phyloP scores from a whole-genome alignment of 306 rosid genomes.

The Rosa persica region DNA sequence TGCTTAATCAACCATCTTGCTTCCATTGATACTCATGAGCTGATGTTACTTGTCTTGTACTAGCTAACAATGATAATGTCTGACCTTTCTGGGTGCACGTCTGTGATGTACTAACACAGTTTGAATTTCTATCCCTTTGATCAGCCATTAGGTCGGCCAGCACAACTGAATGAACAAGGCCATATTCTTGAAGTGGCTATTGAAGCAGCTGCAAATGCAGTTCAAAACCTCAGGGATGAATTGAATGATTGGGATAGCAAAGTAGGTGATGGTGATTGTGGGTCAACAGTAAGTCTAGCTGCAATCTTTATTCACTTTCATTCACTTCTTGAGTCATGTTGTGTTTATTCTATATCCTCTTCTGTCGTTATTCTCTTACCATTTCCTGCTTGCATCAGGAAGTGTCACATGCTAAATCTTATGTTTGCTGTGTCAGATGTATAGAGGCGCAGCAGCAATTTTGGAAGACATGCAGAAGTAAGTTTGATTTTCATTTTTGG shows the following conservation, averaged over 20 bases:
- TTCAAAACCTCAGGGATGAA: conserved; percentile 51
- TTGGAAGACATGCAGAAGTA: conserved; percentile 79
- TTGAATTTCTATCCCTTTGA: conserved; percentile 24
- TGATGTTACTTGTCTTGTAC: neutral
- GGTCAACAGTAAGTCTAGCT: conserved; percentile 71
- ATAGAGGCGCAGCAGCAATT: conserved; percentile 78
- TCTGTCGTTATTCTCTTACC: conserved; percentile 17
- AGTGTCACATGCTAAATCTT: conserved; percentile 19
- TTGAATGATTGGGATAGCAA: conserved; percentile 94
- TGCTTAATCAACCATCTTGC: neutral
- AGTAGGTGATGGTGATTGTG: conserved; percentile 99
- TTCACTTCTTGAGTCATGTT: neutral
- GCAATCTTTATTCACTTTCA: neutral
- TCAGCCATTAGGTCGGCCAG: conserved; percentile 63
- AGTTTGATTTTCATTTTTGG: conserved; percentile 17
- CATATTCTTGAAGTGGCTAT: conserved; percentile 70
- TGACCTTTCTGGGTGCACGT: conserved; percentile 8
- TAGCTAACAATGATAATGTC: conserved; percentile 11
- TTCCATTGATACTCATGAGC: neutral
- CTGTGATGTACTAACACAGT: neutral
- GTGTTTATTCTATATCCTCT: conserved; percentile 6
- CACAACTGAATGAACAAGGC: conserved; percentile 70
- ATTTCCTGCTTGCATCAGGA: conserved; percentile 16
- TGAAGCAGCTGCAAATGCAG: conserved; percentile 81
- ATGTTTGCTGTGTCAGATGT: conserved; percentile 60